Evolutionary conservation across 768 basidiomycete species (phyloP), one percentile per base, ranked within the genome.

Genomic region (Leccinum ochraceum): DNA sequence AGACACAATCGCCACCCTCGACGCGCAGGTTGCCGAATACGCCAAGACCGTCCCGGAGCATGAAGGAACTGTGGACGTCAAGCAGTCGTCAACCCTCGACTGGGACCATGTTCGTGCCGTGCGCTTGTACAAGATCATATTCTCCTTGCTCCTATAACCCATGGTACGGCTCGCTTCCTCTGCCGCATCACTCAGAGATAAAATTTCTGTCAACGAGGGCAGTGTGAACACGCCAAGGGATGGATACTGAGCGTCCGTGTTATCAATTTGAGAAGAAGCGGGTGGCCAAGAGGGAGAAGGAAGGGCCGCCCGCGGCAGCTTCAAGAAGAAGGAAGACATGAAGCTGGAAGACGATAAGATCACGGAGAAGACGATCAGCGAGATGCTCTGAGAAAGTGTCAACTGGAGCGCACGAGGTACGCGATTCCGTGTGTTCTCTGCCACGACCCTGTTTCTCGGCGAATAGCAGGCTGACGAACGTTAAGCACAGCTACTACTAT

Each of bases 31-130:
- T 17, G 82, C 85, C 24, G 84, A 77, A 17, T 89, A 87, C 62
- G 72, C 80, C 39, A 75, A 83, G 66, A 67, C 71, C 20, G 72
- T 77, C 3, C 81, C 84, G 57, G 79, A 80, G 10, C 80, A 81
- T 24, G 77, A 79, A 3, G 77, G 74, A 69, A 69, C 4, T 72
- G 66, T 78, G 2, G 80, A 77, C 8, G 74, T 78, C 10, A 73
- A 78, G 51, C 73, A 1, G 83, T 90, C 49, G 95, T 98, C 64
- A 98, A 98, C 72, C 83, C 83, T 98, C 55, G 96, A 99, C 76
- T 99, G 97, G 96, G 97, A 98, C 73, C 85, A 98, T 75, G 86
- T 98, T 54, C 89, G 90, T 57, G 94, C 96, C 0, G 77, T 78
- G 20, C 95, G 98, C 71, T 78, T 99, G 13, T 88, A 28, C 28